Percentiles rank a stretch among this genome's conserved stretches.
Evolutionary conservation across 2,329 filamentous ascomycete species (phyloP).

Genomic region (Cercospora janseana): DNA sequence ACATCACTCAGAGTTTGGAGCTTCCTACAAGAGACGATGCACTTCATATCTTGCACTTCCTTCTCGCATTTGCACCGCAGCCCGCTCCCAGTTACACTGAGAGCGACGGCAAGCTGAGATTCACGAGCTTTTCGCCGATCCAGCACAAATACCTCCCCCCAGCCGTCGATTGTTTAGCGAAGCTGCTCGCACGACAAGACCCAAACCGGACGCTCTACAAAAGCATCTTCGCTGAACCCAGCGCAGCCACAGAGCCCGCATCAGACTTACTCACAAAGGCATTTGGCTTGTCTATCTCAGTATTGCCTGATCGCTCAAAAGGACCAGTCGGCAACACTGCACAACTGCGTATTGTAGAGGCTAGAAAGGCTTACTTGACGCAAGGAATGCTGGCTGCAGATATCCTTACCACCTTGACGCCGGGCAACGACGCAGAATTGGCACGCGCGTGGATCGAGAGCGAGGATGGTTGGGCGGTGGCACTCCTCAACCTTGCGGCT

Average conservation of each 20-base stretch:
- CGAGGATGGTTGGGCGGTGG: slow-evolving; percentile 78
- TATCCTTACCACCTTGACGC: slow-evolving; percentile 72
- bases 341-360: slow-evolving; percentile 67
- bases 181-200: slow-evolving; percentile 87
- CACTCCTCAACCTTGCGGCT: slow-evolving; percentile 71
- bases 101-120: slow-evolving; percentile 57
- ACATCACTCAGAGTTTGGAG: slow-evolving; percentile 72
- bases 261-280: slow-evolving; percentile 81
- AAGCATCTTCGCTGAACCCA: slow-evolving; percentile 69
- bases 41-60: slow-evolving; percentile 78
- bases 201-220: slow-evolving; percentile 86
- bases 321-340: slow-evolving; percentile 46
- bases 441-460: slow-evolving; percentile 79
- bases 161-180: slow-evolving; percentile 86
- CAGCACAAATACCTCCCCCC: slow-evolving; percentile 85
- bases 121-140: slow-evolving; percentile 75
- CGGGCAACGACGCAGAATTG: slow-evolving; percentile 50
- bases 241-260: slow-evolving; percentile 50
- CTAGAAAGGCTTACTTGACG: slow-evolving; percentile 83
- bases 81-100: slow-evolving; percentile 61
- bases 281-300: slow-evolving; percentile 81
- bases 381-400: slow-evolving; percentile 89
- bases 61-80: slow-evolving; percentile 83
- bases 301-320: slow-evolving; percentile 71
- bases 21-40: slow-evolving; percentile 85